Percentiles rank a stretch among this genome's conserved stretches.
Evolutionary conservation across 768 basidiomycete species (phyloP).

Genomic region (Lentinus brumalis): DNA sequence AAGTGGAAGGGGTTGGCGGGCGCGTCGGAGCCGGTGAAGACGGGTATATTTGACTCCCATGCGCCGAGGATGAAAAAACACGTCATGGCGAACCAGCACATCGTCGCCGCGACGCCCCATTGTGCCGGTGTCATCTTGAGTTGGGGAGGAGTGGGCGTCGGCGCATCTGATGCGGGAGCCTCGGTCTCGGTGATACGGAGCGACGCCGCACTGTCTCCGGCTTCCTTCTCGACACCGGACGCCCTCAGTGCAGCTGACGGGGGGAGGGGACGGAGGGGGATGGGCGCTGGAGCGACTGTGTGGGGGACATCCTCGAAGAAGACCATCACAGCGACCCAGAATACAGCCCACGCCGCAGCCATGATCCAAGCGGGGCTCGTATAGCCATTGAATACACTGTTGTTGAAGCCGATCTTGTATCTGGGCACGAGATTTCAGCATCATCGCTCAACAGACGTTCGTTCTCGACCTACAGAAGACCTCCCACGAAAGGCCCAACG

Average conservation of each 20-base stretch:
- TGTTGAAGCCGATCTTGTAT: constrained; percentile 57
- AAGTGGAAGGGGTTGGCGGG: constrained; percentile 45
- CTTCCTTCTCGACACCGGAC: not conserved
- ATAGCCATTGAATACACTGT: constrained; percentile 63
- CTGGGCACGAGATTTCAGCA: constrained; percentile 9
- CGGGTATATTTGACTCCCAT: constrained; percentile 70
- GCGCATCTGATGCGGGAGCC: not conserved
- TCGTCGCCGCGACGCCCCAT: constrained; percentile 58
- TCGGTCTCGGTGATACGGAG: constrained; percentile 12
- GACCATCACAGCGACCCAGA: constrained; percentile 43
- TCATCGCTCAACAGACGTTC: not conserved
- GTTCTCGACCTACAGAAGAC: constrained; percentile 42
- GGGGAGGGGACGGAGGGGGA: constrained; percentile 12
- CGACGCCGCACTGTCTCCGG: constrained; percentile 1
- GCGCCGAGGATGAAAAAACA: constrained; percentile 71
- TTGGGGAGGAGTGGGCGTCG: not conserved
- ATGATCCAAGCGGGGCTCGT: constrained; percentile 71
- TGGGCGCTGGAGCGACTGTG: not conserved
- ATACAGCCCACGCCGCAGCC: constrained; percentile 53
- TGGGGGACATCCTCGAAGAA: constrained; percentile 37
- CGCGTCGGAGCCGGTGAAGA: constrained; percentile 44
- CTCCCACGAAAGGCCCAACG: constrained; percentile 65
- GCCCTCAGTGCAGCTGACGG: not conserved
- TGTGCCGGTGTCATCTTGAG: constrained; percentile 30
- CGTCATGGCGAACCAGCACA: constrained; percentile 73